Conservation (phyloP, 257 asterid species). For the Solanum peruvianum region DNA sequence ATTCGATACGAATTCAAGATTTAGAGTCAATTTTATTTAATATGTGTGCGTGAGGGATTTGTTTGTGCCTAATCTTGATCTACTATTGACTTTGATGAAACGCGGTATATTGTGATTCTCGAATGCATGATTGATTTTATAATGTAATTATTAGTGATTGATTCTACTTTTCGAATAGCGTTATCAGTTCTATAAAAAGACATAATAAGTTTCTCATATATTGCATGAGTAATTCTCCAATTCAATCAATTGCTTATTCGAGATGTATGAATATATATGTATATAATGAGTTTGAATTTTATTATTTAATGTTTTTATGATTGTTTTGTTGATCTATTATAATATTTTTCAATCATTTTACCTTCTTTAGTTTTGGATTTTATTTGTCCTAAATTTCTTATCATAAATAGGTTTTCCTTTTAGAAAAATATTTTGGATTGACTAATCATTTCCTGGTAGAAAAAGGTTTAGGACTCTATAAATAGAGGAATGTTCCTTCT, state of each 20-base stretch:
- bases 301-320: background rate
- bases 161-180: rapidly evolving
- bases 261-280: background rate
- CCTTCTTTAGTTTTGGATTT: too few species aligned
- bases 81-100: background rate
- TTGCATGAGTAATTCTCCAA: too few species aligned
- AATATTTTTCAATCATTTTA: background rate
- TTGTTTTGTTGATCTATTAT: too few species aligned
- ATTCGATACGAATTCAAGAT: background rate
- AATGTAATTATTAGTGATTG: too few species aligned
- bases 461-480: too few species aligned
- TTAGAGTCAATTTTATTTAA: background rate
- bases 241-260: background rate
- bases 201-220: background rate
- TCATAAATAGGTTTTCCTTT: too few species aligned
- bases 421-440: too few species aligned
- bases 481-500: too few species aligned
- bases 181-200: rapidly evolving
- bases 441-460: too few species aligned
- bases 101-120: background rate
- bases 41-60: background rate
- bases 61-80: background rate
- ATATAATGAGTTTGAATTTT: background rate
- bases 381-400: too few species aligned
- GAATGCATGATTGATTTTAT: too few species aligned